phyloP scores from a whole-genome alignment of 208 protist species.

The Trypanosoma theileri region DNA sequence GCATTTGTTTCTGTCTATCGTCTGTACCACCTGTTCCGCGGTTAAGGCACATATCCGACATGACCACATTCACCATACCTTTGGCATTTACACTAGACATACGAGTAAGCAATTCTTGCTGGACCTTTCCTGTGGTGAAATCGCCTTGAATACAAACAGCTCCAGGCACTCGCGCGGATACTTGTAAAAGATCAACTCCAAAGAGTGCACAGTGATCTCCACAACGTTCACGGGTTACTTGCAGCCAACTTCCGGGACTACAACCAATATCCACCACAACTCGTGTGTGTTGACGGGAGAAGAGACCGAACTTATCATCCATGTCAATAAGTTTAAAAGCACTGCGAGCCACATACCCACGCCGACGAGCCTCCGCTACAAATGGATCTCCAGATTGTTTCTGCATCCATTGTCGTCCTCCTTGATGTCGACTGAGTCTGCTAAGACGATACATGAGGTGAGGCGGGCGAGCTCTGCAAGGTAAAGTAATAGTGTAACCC shows the following conservation, averaged over 20 bases:
- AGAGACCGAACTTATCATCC: conserved; percentile 68
- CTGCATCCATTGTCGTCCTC: conserved; percentile 60
- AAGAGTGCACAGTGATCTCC: conserved; percentile 66
- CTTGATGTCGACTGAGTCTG: not conserved
- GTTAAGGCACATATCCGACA: conserved; percentile 87
- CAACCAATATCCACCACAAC: conserved; percentile 78
- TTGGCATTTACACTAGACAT: conserved; percentile 16
- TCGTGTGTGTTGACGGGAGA: conserved; percentile 40
- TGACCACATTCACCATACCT: conserved; percentile 60
- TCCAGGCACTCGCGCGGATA: conserved; percentile 49
- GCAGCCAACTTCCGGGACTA: conserved; percentile 85
- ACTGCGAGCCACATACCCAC: conserved; percentile 79
- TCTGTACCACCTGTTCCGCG: conserved; percentile 50
- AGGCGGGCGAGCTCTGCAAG: no score
- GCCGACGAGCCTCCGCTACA: conserved; percentile 54
- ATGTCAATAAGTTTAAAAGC: conserved; percentile 77
- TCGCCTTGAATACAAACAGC: conserved; percentile 74
- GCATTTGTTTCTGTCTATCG: conserved; percentile 68
- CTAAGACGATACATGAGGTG: conserved; percentile 36
- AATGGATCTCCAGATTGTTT: conserved; percentile 63
- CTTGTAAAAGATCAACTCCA: conserved; percentile 65
- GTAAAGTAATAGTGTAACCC: no score
- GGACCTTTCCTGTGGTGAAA: conserved; percentile 50
- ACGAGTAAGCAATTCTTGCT: conserved; percentile 37
- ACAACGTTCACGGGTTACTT: conserved; percentile 72